Evolutionary conservation across 129 eudicot species (phyloP), one percentile per base, ranked within the genome.

Genomic region (Ambrosia artemisiifolia): DNA sequence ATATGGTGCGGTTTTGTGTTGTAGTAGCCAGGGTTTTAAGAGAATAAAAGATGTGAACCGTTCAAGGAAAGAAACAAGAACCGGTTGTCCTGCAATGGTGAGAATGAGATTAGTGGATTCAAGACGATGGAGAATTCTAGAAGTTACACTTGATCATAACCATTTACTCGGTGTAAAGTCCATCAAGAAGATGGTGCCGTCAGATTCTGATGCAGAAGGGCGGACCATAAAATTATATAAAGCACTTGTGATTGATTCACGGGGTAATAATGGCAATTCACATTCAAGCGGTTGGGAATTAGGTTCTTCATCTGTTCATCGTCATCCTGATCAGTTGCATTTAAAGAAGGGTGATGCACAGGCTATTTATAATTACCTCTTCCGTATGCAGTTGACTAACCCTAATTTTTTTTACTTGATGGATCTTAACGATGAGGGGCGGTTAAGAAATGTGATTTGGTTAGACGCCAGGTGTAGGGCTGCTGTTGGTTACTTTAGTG

Each of bases 1-100:
- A 66, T 88, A 88, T 44, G 98, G 98, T 57, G 98, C 98, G 1
- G 98, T 92, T 16, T 75, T 92, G 42, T 92, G 98, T 65, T 92
- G 98, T 60, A 92, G 94, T 64, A 86, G 95, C 80, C 94, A 92
- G 67, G 98, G 98, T 72, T 92, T 92, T 56, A 92, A 92, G 68
- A 70, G 96, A 80, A 71, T 85, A 74, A 88, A 88, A 83, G 95
- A 92, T 44, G 96, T 81, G 13, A 85, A 88, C 48, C 89, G 85
- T 32, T 32, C 83, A 62, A 48, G 98, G 47, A 88, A 85, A 79
- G 98, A 92, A 85, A 88, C 98, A 17, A 81, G 98, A 78, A 92
- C 96, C 1, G 98, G 98, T 59, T 92, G 98, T 82, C 96, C 94
- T 51, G 98, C 91, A 63, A 92, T 92, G 98, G 66, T 92, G 67